A percentile compares a stretch with the other conserved stretches of the same genome.
These are phyloP conservation scores for Suillus plorans DNA, from an alignment of 768 basidiomycete genomes.

Conservation along the genomic window DNA sequence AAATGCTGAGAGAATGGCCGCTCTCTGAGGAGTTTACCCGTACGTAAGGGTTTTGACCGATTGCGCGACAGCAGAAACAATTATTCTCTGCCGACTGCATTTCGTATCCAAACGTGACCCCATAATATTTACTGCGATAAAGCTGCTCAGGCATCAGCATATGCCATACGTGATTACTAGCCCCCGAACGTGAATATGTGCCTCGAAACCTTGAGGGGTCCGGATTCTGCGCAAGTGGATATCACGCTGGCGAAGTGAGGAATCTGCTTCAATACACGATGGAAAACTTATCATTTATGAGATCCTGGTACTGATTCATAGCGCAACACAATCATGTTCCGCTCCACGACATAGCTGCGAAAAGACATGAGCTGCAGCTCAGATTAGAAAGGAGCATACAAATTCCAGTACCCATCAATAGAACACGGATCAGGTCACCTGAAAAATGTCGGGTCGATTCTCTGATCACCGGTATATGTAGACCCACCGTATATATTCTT, in stretches of 20 bases:
- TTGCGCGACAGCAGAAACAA: conserved; percentile 15
- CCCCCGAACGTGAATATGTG: conserved; percentile 19
- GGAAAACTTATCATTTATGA: conserved; percentile 18
- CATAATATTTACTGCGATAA: conserved; percentile 21
- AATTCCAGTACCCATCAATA: background rate
- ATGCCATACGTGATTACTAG: conserved; percentile 5
- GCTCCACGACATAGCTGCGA: conserved; percentile 24
- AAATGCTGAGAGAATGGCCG: conserved; percentile 17
- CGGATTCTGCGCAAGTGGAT: conserved; percentile 10
- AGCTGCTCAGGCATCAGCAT: conserved; percentile 10
- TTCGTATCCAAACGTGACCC: conserved; percentile 21
- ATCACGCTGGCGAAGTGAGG: conserved; percentile 14
- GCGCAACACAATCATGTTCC: conserved; percentile 20
- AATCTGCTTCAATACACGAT: conserved; percentile 14
- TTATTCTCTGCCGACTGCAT: conserved; percentile 16
- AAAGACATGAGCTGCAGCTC: background rate
- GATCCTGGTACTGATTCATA: conserved; percentile 18
- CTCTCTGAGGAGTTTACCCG: conserved; percentile 20
- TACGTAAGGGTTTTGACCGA: conserved; percentile 7
- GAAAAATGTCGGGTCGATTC: background rate
- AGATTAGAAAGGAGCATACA: background rate
- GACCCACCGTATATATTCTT: conserved; percentile 29
- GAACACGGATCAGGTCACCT: background rate
- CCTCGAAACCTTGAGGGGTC: conserved; percentile 11
- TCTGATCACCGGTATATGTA: background rate